These are phyloP conservation scores for Mitragyna speciosa DNA, from an alignment of 257 asterid genomes.

Conservation along the genomic window DNA sequence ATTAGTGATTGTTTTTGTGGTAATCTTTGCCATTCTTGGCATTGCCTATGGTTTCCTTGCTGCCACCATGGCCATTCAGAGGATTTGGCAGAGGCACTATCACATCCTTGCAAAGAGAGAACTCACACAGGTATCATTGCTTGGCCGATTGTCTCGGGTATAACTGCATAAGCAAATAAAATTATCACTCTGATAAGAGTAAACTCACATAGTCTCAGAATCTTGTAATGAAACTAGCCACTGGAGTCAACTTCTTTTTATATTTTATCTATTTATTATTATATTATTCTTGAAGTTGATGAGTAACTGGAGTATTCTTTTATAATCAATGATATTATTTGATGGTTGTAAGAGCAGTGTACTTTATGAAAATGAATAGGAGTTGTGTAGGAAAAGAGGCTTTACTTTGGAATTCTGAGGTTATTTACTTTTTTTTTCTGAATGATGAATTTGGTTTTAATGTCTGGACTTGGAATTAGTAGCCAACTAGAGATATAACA, in stretches of 20 bases:
- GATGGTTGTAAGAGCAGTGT: background rate
- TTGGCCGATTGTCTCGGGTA: background rate
- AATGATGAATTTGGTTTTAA: background rate
- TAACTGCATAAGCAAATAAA: too few species aligned
- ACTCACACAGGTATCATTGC: constrained; percentile 43
- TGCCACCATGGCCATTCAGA: constrained; percentile 55
- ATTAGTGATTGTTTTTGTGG: constrained; percentile 42
- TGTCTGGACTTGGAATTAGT: background rate
- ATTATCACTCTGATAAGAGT: background rate
- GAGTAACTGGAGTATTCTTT: background rate
- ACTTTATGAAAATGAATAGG: too few species aligned
- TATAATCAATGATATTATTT: background rate
- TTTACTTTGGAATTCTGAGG: background rate
- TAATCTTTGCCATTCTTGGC: constrained; percentile 58
- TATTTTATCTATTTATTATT: background rate
- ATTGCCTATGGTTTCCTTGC: constrained; percentile 60
- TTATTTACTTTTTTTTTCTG: too few species aligned
- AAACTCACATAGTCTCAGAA: background rate
- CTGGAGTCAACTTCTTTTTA: background rate
- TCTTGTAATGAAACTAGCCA: background rate
- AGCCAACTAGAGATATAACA: background rate
- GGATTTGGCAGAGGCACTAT: constrained; percentile 65
- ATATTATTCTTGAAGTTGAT: background rate
- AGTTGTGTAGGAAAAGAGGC: background rate
- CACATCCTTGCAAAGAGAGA: constrained; percentile 62